Evolutionary conservation across 2,329 filamentous ascomycete genomes (phyloP).

Genomic region (Calcarisporium arbuscula): DNA sequence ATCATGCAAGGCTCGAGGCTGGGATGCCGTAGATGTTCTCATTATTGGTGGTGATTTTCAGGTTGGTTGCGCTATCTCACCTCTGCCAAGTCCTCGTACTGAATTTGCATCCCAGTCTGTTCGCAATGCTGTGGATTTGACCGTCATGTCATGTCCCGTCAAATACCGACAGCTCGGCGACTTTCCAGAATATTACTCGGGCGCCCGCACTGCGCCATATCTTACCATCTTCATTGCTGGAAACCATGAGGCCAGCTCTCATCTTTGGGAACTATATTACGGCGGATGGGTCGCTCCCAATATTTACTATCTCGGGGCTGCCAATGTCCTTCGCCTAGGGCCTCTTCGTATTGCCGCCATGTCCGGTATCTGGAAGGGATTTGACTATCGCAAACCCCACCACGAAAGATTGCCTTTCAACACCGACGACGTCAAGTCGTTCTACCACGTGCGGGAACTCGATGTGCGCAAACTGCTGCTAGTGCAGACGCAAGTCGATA

Average conservation of each 20-base stretch:
- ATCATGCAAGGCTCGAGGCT: constrained; percentile 63
- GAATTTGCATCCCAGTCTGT: constrained; percentile 52
- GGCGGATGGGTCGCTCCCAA: constrained; percentile 96
- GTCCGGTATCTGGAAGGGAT: constrained; percentile 92
- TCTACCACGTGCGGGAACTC: constrained; percentile 85
- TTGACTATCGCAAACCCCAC: constrained; percentile 79
- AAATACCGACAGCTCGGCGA: constrained; percentile 88
- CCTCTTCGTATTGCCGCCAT: constrained; percentile 82
- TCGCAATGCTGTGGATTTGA: constrained; percentile 81
- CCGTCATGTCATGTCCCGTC: constrained; percentile 78
- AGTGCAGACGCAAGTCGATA: constrained; percentile 78
- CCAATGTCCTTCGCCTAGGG: constrained; percentile 80
- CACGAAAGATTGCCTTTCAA: constrained; percentile 83
- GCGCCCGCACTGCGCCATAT: constrained; percentile 69
- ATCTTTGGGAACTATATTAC: constrained; percentile 89
- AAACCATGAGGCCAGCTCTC: constrained; percentile 89
- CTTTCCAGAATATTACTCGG: constrained; percentile 91
- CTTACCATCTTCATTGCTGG: constrained; percentile 89
- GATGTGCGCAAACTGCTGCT: constrained; percentile 87
- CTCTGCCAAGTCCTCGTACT: background rate
- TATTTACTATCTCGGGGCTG: constrained; percentile 94
- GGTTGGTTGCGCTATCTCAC: constrained; percentile 33
- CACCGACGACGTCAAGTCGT: constrained; percentile 65
- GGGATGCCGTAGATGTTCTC: constrained; percentile 78
- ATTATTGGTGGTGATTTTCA: constrained; percentile 98